phyloP scores from a whole-genome alignment of 306 rosid genomes.

The peach (Prunus persica) region DNA sequence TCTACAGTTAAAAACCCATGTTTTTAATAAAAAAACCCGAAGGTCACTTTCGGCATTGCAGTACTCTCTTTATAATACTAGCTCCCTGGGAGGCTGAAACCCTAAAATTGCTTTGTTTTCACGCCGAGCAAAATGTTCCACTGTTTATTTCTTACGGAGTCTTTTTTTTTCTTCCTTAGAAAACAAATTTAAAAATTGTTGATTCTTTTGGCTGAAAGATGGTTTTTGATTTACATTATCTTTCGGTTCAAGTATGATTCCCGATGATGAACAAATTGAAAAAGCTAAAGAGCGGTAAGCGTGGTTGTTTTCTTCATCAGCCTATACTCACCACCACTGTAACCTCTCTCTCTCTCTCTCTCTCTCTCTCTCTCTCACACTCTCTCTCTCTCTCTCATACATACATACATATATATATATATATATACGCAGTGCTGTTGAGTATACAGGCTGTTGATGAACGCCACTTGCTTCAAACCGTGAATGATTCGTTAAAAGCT shows the following conservation, averaged over 20 bases:
- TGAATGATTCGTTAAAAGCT: constrained; percentile 22
- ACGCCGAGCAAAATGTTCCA: too few relatives aligned
- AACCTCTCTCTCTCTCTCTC: background rate
- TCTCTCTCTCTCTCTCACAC: background rate
- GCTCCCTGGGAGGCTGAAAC: background rate
- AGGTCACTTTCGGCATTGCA: background rate
- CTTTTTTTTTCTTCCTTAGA: too few relatives aligned
- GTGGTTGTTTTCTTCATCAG: constrained; percentile 24
- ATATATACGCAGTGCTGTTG: background rate
- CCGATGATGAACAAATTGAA: constrained; percentile 35
- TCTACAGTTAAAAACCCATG: too few relatives aligned
- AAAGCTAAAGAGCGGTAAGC: constrained; percentile 17
- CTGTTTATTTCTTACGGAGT: too few relatives aligned
- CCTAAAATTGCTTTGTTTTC: background rate
- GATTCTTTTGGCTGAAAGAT: background rate
- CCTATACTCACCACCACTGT: constrained; percentile 7
- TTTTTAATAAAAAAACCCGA: too few relatives aligned
- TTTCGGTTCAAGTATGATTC: background rate
- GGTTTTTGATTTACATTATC: background rate
- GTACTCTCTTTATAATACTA: background rate
- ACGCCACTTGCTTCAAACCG: constrained; percentile 15
- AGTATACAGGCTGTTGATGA: constrained; percentile 27
- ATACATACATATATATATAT: background rate
- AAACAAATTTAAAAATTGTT: too few relatives aligned
- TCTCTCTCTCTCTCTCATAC: too few relatives aligned